These are phyloP conservation scores for Asterionellopsis glacialis DNA, from an alignment of 108 stramenopile genomes.

Conservation along the genomic window DNA sequence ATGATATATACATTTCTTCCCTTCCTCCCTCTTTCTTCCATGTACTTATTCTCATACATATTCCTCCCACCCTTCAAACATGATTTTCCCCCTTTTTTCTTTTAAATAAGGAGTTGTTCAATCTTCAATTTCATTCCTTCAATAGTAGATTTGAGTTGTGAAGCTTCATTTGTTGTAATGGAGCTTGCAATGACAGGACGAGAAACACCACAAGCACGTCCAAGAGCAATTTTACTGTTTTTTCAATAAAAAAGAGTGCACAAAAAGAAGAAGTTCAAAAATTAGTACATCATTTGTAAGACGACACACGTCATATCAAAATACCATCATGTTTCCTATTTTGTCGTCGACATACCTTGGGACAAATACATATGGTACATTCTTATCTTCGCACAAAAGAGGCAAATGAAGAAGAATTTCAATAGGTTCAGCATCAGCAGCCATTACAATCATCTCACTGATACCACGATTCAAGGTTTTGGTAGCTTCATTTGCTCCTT, in stretches of 20 bases:
- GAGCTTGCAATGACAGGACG: constrained; percentile 96
- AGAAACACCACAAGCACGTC: constrained; percentile 98
- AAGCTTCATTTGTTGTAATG: constrained; percentile 97
- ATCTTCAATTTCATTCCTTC: constrained; percentile 97
- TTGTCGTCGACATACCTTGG: constrained; percentile 61
- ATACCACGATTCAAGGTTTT: constrained; percentile 99
- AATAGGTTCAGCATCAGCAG: constrained; percentile 99
- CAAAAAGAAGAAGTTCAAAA: background rate
- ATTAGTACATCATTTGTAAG: background rate
- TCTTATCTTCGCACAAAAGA: constrained; percentile 99
- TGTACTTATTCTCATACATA: constrained; percentile 9
- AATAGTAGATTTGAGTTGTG: constrained; percentile 96
- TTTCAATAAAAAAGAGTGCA: background rate
- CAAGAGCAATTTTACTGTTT: constrained; percentile 94
- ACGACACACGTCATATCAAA: background rate
- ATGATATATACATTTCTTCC: no score
- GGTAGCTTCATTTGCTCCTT: constrained; percentile 99
- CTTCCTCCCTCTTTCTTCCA: background rate
- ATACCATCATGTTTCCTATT: no score
- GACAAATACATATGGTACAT: constrained; percentile 99
- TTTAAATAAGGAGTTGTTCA: constrained; percentile 97
- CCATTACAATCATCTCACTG: constrained; percentile 97
- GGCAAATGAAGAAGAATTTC: constrained; percentile 99
- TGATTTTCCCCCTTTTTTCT: constrained; percentile 27
- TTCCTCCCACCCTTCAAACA: constrained; percentile 13